Evolutionary conservation across 805 yeast genomes (phyloP), one percentile per base, ranked within the genome.

Genomic region (Wickerhamomyces chambardii): DNA sequence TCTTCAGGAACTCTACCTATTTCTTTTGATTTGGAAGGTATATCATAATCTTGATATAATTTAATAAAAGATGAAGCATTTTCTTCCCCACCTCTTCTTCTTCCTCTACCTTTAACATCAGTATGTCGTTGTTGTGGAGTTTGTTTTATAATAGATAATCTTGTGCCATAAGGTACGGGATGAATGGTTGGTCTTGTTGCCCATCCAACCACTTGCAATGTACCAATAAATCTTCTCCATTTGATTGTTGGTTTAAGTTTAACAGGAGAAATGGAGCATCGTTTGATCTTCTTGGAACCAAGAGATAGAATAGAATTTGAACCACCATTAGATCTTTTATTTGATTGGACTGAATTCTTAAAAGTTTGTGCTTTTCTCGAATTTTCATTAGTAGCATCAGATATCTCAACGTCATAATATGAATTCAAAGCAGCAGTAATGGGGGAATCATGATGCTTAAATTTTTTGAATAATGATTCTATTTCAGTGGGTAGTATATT

Each of bases 1-100:
- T 75, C 82, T 42, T 80, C 87, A 0, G 84, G 78, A 1, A 84
- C 51, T 44, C 95, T 69, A 0, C 92, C 97, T 22, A 89, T 63
- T 50, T 84, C 95, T 39, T 82, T 53, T 15, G 53, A 42, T 17
- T 39, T 44, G 4, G 42, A 35, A 3, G 50, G 39, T 33, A 56
- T 58, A 30, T 44, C 28, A 6, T 33, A 28, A 34, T 50, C 47
- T 30, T 48, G 54, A 3, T 51, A 38, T 16, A 64, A 39, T 34
- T 59, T 59, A 6, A 63, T 46, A 38, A 47, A 56, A 12, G 59
- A 58, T 0, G 64, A 52, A 41, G 58, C 50, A 8, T 51, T 37
- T 4, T 38, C 34, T 25, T 44, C 50, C 24, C 38, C 42, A 3
- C 34, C 36, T 12, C 37, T 41, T 4, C 58, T 55, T 6, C 48